A percentile compares a stretch with the other conserved stretches of the same genome.
Evolutionary conservation across 2,329 filamentous ascomycete genomes (phyloP).

Genomic region (Ceratocystis cubensis): DNA sequence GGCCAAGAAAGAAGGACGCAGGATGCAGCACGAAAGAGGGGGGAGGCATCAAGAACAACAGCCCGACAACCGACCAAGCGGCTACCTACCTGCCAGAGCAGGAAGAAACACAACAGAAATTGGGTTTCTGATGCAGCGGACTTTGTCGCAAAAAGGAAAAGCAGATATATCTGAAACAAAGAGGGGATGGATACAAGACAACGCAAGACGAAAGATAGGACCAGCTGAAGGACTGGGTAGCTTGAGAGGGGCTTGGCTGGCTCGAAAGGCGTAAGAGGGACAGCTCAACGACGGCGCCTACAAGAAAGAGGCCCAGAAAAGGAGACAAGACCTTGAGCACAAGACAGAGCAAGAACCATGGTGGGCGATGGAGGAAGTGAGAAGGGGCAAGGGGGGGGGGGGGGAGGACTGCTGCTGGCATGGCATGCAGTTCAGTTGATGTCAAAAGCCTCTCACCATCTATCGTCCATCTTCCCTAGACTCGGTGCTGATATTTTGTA

Average conservation of each 20-base stretch:
- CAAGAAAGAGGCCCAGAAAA: neutral
- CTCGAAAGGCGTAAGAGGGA: neutral
- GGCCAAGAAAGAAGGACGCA: neutral
- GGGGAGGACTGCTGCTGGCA: neutral
- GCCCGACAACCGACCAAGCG: neutral
- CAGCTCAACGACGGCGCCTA: neutral
- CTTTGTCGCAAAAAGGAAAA: neutral
- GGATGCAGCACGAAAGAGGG: neutral
- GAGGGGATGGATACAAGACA: neutral
- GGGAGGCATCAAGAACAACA: neutral
- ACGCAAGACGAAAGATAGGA: neutral
- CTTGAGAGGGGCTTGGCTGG: neutral
- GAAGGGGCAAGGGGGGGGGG: neutral
- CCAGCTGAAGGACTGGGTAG: neutral
- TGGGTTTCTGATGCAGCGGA: neutral
- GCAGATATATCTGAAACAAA: neutral
- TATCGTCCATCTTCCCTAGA: neutral
- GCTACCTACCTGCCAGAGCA: slow-evolving; percentile 3
- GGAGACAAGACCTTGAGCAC: too few relatives aligned
- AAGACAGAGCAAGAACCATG: neutral
- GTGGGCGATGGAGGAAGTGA: neutral
- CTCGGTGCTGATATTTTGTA: neutral
- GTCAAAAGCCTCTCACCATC: neutral
- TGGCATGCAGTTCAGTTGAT: neutral
- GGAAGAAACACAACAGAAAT: neutral